Percentiles rank a stretch among this genome's conserved stretches.
These are phyloP conservation scores for Daldinia loculata DNA, from an alignment of 495 filamentous ascomycete species.

Conservation along the genomic window DNA sequence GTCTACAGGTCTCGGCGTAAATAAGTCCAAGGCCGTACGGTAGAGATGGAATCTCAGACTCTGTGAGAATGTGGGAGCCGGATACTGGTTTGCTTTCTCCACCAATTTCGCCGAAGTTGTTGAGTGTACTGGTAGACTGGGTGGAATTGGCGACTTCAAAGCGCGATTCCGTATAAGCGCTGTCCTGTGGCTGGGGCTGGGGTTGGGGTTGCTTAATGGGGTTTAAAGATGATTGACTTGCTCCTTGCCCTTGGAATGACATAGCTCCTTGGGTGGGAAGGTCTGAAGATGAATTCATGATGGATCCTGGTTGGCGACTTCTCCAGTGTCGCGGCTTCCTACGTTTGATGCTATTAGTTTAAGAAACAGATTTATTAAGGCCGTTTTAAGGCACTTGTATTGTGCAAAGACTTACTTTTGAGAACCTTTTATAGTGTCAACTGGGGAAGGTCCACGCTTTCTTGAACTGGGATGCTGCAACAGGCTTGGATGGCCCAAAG, in stretches of 20 bases:
- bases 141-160: neutral
- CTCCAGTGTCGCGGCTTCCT: neutral
- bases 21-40: neutral
- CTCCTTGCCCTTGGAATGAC: neutral
- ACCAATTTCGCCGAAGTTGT: neutral
- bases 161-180: neutral
- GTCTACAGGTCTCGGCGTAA: neutral
- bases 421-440: neutral
- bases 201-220: neutral
- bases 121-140: neutral
- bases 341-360: neutral
- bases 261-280: neutral
- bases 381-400: too few species aligned
- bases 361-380: neutral
- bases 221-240: neutral
- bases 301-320: neutral
- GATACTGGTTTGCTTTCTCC: neutral
- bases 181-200: neutral
- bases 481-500: neutral
- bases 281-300: neutral
- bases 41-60: neutral
- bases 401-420: neutral
- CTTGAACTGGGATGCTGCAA: neutral
- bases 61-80: neutral
- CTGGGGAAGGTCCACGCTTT: neutral